Base-by-base conservation (phyloP, 139 green algal genomes). In the Coccomyxa sp. region DNA sequence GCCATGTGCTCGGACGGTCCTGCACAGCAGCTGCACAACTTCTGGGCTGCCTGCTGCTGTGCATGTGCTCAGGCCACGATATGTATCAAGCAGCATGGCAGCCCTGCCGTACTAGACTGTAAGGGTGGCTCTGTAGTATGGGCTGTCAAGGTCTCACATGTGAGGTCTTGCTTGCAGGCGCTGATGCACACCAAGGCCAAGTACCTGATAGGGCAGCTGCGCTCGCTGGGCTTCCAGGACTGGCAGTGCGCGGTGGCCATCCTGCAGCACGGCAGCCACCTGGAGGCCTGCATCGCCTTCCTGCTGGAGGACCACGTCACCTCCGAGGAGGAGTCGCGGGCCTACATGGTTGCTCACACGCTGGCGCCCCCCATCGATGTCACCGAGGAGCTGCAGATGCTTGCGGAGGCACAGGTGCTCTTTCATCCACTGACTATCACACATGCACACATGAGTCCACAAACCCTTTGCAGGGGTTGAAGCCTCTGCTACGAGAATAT, bases 221-320 rank as follows among this genome's bases (percentile, higher is more conserved):
- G 84, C 68, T 77, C 72, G 18, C 79, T 94, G 64, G 88, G 88
- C 29, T 93, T 92, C 35, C 27, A 83, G 0, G 73, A 81, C 36
- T 86, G 78, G 79, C 82, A 89, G 55, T 76, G 78, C 7, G 73
- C 72, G 44, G 81, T 78, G 18, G 91, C 89, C 16, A 83, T 94
- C 40, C 85, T 88, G 74, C 81, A 77, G 33, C 76, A 84, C 55
- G 91, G 91, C 70, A 84, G 82, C 79, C 79, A 92, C 41, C 72
- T 93, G 44, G 78, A 92, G 73, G 79, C 58, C 0, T 87, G 86
- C 0, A 40, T 94, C 16, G 77, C 82, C 4, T 89, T 84, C 86
- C 85, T 95, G 73, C 78, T 95, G 41, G 81, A 89, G 40, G 50
- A 37, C 29, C 72, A 82, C 77, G 75, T 82, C 22, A 64, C 41